These are phyloP conservation scores for Aspergillus ibericus DNA, from an alignment of 2,329 filamentous ascomycete species.

Conservation along the genomic window DNA sequence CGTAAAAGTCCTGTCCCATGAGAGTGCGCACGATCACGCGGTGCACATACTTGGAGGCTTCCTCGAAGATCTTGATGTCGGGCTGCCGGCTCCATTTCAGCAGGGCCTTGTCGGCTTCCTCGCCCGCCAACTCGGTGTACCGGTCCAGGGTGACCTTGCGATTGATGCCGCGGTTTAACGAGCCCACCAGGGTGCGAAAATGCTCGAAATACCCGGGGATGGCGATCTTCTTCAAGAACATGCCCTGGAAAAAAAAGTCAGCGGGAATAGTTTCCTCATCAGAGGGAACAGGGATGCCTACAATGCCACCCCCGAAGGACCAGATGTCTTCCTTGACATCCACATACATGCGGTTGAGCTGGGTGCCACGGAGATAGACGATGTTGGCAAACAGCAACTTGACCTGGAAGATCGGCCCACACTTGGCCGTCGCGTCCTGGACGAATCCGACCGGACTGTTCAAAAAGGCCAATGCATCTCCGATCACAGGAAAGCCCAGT, in stretches of 20 bases:
- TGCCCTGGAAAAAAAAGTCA: neutral
- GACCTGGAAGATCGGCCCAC: neutral
- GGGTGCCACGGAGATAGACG: neutral
- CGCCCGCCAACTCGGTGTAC: neutral
- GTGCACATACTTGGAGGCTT: slow-evolving; percentile 2
- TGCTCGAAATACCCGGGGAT: slow-evolving; percentile 3
- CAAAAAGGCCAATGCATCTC: neutral
- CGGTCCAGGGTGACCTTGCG: neutral
- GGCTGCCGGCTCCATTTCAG: neutral
- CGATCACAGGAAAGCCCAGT: neutral
- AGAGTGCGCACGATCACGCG: slow-evolving; percentile 3
- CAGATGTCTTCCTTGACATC: neutral
- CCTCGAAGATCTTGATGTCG: slow-evolving; percentile 1
- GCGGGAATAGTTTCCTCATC: neutral
- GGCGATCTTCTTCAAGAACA: slow-evolving; percentile 3
- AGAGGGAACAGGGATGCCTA: neutral
- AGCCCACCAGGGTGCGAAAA: neutral
- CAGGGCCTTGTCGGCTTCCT: neutral
- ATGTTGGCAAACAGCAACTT: neutral
- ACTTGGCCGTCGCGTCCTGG: neutral
- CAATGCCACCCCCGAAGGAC: neutral
- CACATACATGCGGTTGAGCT: neutral
- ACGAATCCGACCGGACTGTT: neutral
- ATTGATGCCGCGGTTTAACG: neutral
- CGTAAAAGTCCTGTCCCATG: slow-evolving; percentile 6